A percentile compares a stretch with the other conserved stretches of the same genome.
phyloP scores from a whole-genome alignment of 352 stramenopile genomes.

The Globisporangium okanoganense region DNA sequence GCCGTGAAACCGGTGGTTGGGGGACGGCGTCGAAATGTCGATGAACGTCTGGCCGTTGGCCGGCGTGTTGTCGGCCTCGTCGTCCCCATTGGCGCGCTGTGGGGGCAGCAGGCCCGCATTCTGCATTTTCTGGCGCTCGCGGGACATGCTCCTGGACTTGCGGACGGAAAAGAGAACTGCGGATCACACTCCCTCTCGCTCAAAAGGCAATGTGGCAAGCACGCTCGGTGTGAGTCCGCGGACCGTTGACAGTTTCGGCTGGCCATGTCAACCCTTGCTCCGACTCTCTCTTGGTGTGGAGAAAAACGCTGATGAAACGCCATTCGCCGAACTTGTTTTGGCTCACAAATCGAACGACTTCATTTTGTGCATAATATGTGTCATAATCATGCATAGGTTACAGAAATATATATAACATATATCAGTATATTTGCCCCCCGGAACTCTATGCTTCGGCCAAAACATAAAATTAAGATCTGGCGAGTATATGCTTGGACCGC shows the following conservation, averaged over 20 bases:
- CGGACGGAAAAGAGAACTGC: not conserved
- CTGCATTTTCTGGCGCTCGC: constrained; percentile 40
- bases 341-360: no score
- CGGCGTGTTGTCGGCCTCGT: constrained; percentile 45
- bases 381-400: no score
- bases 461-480: no score
- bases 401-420: no score
- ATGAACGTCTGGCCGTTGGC: constrained; percentile 52
- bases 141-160: constrained; percentile 19
- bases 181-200: not conserved
- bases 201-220: not conserved
- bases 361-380: no score
- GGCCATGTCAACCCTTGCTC: no score
- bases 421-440: no score
- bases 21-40: constrained; percentile 65
- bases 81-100: constrained; percentile 14
- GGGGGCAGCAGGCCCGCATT: constrained; percentile 22
- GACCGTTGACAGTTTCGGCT: not conserved
- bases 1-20: constrained; percentile 21
- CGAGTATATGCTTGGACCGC: no score
- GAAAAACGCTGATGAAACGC: no score
- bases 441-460: no score
- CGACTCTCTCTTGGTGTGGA: no score
- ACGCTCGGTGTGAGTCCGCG: not conserved
- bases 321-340: no score